Base-by-base conservation (phyloP, 495 filamentous ascomycete species). In the Penicillium crystallinum region DNA sequence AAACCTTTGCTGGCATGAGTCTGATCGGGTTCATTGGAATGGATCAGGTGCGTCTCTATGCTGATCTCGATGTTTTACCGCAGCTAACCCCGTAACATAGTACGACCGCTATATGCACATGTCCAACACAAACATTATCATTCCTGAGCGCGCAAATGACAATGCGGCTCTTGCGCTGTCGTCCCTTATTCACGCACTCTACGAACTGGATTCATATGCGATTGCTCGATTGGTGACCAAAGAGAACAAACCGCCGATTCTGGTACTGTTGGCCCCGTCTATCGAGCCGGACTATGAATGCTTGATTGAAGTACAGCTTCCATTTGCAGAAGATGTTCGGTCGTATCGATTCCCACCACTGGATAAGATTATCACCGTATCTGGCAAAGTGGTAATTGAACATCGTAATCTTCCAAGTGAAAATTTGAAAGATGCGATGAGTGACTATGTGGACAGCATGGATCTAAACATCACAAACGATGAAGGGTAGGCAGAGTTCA, bases 401-500 rank as follows among this genome's bases (percentile, higher is more conserved):
- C 93, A 99, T 69, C 85, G 91, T 14, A 86, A 95, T 56, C 78
- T 99, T 4, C 95, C 95, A 2, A 83, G 68, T n/a, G 76, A 85
- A 12, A 79, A 86, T 6, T 71, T 97, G 49, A 76, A 81, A 34
- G 66, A 84, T 30, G 85, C 89, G 1, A 96, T 97, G 92, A 85
- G 83, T 60, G 83, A 88, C 52, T 97, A 91, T 61, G 90, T 99
- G 2, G 89, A 97, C 60, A 82, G 79, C 35, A 97, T 99, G 95
- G 91, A 99, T 61, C 72, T 99, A 0, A 80, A 78, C 46, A 77
- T 70, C 19, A 73, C 69, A 31, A 81, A 88, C 59, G 88, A 92
- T 21, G 83, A 91, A 54, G 90, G 86, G 85, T 88, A 68, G 64
- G 75, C 49, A 19, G 18, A n/a, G 0, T 21, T 6, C 2, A 11